phyloP scores from a whole-genome alignment of 2,329 filamentous ascomycete species.

The Claviceps sp. region DNA sequence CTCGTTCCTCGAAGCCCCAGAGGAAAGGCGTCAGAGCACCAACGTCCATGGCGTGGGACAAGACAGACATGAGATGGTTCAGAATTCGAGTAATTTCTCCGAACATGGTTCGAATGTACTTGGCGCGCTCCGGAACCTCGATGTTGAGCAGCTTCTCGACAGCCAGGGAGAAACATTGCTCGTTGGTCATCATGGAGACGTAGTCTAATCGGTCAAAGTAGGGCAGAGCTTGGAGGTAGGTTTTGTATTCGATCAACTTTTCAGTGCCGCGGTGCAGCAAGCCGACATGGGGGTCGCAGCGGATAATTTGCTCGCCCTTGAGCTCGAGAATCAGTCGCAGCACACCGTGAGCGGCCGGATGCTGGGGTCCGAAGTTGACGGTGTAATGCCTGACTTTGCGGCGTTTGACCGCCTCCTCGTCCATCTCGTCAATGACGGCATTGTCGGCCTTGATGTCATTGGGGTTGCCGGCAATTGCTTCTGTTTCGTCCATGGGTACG shows the following conservation, averaged over 20 bases:
- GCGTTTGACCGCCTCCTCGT: constrained; percentile 35
- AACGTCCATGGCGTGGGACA: constrained; percentile 98
- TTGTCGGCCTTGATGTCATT: constrained; percentile 32
- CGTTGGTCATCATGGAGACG: constrained; percentile 99
- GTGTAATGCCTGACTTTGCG: constrained; percentile 98
- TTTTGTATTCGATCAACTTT: constrained; percentile 99
- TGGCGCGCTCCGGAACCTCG: constrained; percentile 87
- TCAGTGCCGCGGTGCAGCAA: constrained; percentile 93
- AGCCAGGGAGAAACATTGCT: constrained; percentile 90
- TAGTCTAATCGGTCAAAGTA: constrained; percentile 99
- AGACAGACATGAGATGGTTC: constrained; percentile 95
- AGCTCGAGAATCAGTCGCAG: constrained; percentile 93
- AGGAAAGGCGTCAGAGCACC: constrained; percentile 95
- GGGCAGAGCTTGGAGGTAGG: constrained; percentile 91
- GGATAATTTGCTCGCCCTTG: constrained; percentile 93
- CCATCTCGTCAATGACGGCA: constrained; percentile 30
- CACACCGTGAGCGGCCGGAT: constrained; percentile 96
- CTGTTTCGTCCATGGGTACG: constrained; percentile 44
- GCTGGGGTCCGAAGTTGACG: constrained; percentile 98
- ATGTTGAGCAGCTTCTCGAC: constrained; percentile 97
- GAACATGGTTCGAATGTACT: constrained; percentile 94
- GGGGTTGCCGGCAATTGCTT: constrained; percentile 37
- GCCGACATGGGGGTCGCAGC: constrained; percentile 92
- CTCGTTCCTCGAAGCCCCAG: constrained; percentile 99
- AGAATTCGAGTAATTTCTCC: constrained; percentile 86